Evolutionary conservation across 2,329 filamentous ascomycete genomes (phyloP).

Genomic region (Bipolaris bicolor): DNA sequence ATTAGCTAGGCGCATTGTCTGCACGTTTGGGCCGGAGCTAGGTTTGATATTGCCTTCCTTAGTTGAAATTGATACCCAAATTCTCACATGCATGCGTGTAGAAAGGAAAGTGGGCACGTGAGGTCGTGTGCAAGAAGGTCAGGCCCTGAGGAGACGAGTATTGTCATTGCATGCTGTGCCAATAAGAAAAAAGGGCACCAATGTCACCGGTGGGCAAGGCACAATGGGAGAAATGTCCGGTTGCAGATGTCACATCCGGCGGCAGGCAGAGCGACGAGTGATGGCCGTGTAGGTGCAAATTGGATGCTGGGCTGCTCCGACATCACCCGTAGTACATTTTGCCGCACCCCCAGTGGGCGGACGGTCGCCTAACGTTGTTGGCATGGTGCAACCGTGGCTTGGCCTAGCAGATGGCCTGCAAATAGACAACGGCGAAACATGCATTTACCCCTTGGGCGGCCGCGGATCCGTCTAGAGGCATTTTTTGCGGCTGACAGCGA

Average conservation of each 20-base stretch:
- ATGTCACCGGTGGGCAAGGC: background rate
- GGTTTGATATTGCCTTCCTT: background rate
- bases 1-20: background rate
- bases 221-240: background rate
- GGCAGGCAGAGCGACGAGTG: conserved; percentile 1
- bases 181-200: background rate
- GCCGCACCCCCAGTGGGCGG: background rate
- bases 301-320: conserved; percentile 1
- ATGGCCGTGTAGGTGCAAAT: background rate
- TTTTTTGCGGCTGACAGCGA: conserved; percentile 7
- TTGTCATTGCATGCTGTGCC: background rate
- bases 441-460: background rate
- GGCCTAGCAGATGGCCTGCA: background rate
- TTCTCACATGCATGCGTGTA: background rate
- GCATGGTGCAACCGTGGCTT: background rate
- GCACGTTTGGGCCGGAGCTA: background rate
- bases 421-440: background rate
- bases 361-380: conserved; percentile 1
- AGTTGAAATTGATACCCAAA: background rate
- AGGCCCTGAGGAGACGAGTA: background rate
- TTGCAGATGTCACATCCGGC: conserved; percentile 12
- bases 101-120: background rate
- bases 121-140: background rate
- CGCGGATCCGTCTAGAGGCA: conserved; percentile 4
- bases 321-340: conserved; percentile 2